Evolutionary conservation across 2,329 filamentous ascomycete species (phyloP), one percentile per base, ranked within the genome.

Genomic region (Chaetomiaceae sp.): DNA sequence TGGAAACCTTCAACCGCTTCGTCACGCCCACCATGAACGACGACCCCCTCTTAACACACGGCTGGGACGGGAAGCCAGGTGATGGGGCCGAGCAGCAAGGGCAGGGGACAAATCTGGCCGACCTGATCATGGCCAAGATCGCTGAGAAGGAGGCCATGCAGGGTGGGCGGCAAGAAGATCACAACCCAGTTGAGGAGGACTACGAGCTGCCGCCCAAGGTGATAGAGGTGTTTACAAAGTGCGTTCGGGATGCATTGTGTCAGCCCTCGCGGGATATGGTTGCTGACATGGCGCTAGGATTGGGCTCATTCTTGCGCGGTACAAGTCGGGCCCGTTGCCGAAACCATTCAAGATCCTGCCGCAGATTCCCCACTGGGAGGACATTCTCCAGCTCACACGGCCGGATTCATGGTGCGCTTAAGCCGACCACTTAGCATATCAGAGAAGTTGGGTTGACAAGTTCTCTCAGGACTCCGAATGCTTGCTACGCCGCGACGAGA

Each of bases 291-390:
- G 65, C 44, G 20, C 6, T 44, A 90, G 85, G 74, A 85, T 96
- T 63, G 92, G 91, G 56, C 78, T 91, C 61, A 87, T 97, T 56
- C 80, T 99, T 55, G 91, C 89, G 23, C 84, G 92, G 60, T 97
- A 96, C 76, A 96, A 95, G 72, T 92, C 88, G 14, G 94, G 94
- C n/a, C 92, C 92, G 61, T 80, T 99, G 29, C 94, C 94, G 19
- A 99, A 99, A 72, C 92, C 92, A 0, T 95, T 99, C 79, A 97
- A 97, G 72, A 91, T 97, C 60, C 80, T 99, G 8, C 94, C 94
- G 2, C 91, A 91, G 0, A 83, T 97, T 14, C 91, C 91, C 7
- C 84, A 94, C 64, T 97, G 91, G 91, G 89, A 94, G 67, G 88
- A 61, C n/a, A 63, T 63, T 31, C 37, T 64, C 5, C 59, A 58